Evolutionary conservation across 2,329 filamentous ascomycete genomes (phyloP), one percentile per base, ranked within the genome.

Genomic region (Cryphonectria radicalis): DNA sequence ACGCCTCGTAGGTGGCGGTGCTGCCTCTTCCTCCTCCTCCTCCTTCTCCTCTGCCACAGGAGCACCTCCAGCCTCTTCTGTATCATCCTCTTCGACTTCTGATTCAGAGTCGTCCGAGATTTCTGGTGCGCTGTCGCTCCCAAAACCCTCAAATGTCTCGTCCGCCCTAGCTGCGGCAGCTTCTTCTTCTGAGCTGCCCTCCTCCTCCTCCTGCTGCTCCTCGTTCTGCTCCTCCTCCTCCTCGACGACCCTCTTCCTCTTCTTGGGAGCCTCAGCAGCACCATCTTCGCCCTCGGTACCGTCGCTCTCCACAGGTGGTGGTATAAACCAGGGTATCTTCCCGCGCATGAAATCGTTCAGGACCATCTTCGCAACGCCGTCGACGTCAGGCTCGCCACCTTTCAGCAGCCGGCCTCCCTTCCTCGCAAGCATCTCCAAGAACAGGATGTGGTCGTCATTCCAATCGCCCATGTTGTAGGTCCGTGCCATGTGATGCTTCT

Each of bases 311-410:
- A 86, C 82, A 1, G 95, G 94, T 13, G 94, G 91, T 11, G 94
- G 90, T 0, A 93, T 96, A 78, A 94, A 99, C 96, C 97, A 99
- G 1, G 96, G 96, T 37, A 98, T 93, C 82, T 95, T 98, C 70
- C 96, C 96, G 74, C 96, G 86, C 78, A 98, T 89, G 80, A 98
- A 99, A 79, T 99, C 96, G 77, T 97, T 98, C 72, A 99, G 84
- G 0, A 99, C 92, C 90, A 97, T 97, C 82, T 97, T 97, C 1
- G 96, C 96, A 64, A 97, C 94, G 77, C 95, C 94, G 77, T 98
- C 95, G 69, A 98, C 84, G 80, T 99, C 96, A 4, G 95, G 92
- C 80, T 98, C 96, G n/a, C 95, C 96, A 71, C 93, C 95, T 79
- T 94, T 94, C 22, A 98, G 84, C 28, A 99, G 83, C 76, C 95